Evolutionary conservation across 2,329 filamentous ascomycete species (phyloP).

Genomic region (Aspergillus sp.): DNA sequence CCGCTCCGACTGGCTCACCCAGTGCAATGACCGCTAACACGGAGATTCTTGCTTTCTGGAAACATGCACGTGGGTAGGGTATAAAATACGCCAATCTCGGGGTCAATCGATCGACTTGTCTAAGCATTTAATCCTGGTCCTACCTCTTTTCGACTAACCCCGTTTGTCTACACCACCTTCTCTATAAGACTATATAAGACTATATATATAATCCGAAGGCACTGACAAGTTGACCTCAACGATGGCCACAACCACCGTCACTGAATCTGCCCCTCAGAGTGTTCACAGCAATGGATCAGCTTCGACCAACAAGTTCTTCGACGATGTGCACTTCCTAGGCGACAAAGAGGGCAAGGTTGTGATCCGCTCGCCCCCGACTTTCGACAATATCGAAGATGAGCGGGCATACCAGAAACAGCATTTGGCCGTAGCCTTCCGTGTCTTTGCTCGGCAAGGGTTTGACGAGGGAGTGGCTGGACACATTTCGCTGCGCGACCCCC

Average conservation of each 20-base stretch:
- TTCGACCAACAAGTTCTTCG: neutral
- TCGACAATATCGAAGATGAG: constrained; percentile 39
- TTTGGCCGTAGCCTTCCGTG: constrained; percentile 45
- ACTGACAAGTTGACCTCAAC: neutral
- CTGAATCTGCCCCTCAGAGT: neutral
- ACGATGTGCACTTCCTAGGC: constrained; percentile 13
- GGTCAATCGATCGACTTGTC: neutral
- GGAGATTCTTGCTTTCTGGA: neutral
- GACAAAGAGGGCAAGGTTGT: constrained; percentile 13
- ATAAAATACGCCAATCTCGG: neutral
- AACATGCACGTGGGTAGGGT: neutral
- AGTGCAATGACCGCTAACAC: neutral
- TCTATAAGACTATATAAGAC: no score
- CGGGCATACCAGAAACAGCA: constrained; percentile 48
- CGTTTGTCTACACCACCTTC: neutral
- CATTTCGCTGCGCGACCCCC: constrained; percentile 45
- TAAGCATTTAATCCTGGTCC: neutral
- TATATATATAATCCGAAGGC: neutral
- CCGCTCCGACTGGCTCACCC: neutral
- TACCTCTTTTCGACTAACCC: neutral
- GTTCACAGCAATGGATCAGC: neutral
- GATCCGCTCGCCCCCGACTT: constrained; percentile 13
- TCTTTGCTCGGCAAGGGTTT: constrained; percentile 21
- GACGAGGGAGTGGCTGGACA: constrained; percentile 39
- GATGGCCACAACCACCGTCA: neutral